phyloP scores from a whole-genome alignment of 176 grass and related monocot genomes.

The Secale cereale region DNA sequence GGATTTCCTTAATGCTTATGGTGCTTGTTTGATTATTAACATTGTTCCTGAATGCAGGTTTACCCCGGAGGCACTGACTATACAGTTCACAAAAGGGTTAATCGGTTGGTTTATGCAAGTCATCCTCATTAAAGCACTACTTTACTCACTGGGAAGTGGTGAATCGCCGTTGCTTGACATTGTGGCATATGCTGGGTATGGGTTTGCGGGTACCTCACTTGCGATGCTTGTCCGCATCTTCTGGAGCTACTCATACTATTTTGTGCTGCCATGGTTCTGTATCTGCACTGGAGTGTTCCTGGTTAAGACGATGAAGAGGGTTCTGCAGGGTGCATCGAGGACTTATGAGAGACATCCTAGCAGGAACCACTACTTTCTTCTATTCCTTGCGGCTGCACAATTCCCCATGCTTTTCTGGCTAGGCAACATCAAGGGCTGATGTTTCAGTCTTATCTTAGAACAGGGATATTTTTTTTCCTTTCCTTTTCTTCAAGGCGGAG shows the following conservation, averaged over 20 bases:
- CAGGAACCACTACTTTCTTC: conserved; percentile 72
- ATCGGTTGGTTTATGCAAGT: conserved; percentile 71
- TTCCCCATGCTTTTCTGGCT: conserved; percentile 52
- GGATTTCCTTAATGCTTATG: neutral
- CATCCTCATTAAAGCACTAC: conserved; percentile 53
- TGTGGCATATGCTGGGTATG: conserved; percentile 69
- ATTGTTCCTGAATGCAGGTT: conserved; percentile 52
- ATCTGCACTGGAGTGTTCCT: conserved; percentile 73
- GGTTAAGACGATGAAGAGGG: conserved; percentile 77
- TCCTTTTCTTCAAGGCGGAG: neutral
- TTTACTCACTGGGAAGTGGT: conserved; percentile 56
- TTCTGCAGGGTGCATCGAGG: conserved; percentile 38
- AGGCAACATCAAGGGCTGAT: conserved; percentile 12
- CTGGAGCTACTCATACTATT: conserved; percentile 62
- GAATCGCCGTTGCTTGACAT: conserved; percentile 69
- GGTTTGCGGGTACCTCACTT: conserved; percentile 53
- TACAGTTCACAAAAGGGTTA: conserved; percentile 72
- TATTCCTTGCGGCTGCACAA: conserved; percentile 57
- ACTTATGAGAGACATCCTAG: conserved; percentile 42
- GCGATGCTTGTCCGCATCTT: conserved; percentile 52
- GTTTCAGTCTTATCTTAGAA: neutral
- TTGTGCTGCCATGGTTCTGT: conserved; percentile 69
- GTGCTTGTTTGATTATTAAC: neutral
- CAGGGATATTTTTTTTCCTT: neutral
- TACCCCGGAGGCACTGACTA: conserved; percentile 64